Base-by-base conservation (phyloP, 2,329 filamentous ascomycete species). In the Sordariomycetes sp. region DNA sequence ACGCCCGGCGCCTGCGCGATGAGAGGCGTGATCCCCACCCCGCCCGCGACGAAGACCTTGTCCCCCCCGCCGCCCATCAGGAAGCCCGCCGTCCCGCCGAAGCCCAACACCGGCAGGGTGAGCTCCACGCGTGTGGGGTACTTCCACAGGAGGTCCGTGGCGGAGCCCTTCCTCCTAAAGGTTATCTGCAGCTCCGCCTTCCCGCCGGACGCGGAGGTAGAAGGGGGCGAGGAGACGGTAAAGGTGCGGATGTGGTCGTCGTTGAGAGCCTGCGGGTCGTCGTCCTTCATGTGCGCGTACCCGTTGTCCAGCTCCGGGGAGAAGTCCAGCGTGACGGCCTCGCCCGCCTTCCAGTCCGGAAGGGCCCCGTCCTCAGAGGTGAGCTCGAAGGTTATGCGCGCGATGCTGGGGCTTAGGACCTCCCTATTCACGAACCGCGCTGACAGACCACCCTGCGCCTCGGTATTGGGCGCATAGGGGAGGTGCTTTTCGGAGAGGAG, bases 161-260 rank as follows among this genome's bases (percentile, higher is more conserved):
- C 88, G 0, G 79, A 76, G 0, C 90, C 90, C 52, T 90, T 81
- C 57, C 77, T 82, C 18, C 88, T 74, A 1, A 85, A 81, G 4
- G 88, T 93, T 61, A 95, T 86, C 64, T 92, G 85, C 59, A 94
- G 79, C 64, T 85, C 77, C 59, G 18, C n/a, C 16, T 51, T 61
- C 10, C 24, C 61, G 6, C 57, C 54, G 10, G 8, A 35, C 2
- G 68, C 66, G 2, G 62, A 60, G 1, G 66, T 60, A 1, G 81
- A 62, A 0, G 85, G 81, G 1, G 74, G 70, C 2, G 80, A 89
- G 1, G 87, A 89, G 0, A 96, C 79, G 1, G 90, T 96, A 66
- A 96, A 96, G 0, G 90, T 95, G 32, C 90, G 77, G 4, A 94
- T 76, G 61, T 83, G 92, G 67, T 96, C 90, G 67, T 96, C 90